Percentiles rank a stretch among this genome's conserved stretches.
Evolutionary conservation across 1,284 basidiomycete genomes (phyloP).

Genomic region (Microbotryum scabiosae): DNA sequence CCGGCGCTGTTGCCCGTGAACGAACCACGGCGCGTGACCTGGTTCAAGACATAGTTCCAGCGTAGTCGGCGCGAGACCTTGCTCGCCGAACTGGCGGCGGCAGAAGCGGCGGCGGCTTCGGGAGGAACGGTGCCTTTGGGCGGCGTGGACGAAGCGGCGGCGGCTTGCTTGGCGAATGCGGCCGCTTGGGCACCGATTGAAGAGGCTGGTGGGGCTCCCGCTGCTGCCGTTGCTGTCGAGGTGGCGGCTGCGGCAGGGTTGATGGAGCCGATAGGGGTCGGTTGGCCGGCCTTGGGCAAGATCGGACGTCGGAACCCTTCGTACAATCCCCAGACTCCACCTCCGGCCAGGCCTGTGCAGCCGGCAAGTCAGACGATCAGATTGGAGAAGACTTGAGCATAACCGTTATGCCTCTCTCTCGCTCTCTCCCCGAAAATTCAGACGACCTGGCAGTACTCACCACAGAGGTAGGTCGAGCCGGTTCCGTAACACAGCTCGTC

Average conservation of each 20-base stretch:
- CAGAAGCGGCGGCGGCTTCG: conserved; percentile 7
- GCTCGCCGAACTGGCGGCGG: conserved; percentile 20
- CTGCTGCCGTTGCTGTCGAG: conserved; percentile 12
- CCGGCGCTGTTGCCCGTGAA: conserved; percentile 98
- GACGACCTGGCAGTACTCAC: conserved; percentile 49
- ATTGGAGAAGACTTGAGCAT: neutral
- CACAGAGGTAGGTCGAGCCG: conserved; percentile 94
- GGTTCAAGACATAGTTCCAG: conserved; percentile 94
- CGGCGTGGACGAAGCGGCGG: conserved; percentile 16
- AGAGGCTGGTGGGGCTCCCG: conserved; percentile 23
- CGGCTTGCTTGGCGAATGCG: conserved; percentile 20
- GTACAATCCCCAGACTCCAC: conserved; percentile 89
- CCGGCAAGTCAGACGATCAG: conserved; percentile 45
- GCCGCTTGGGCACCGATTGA: conserved; percentile 26
- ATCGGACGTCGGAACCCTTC: conserved; percentile 68
- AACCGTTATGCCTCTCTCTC: neutral
- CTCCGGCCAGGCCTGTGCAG: conserved; percentile 73
- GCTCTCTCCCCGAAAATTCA: conserved; percentile 13
- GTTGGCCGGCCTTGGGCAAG: conserved; percentile 8
- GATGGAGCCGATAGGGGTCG: conserved; percentile 13
- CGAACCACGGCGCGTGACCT: conserved; percentile 88
- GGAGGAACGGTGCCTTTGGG: conserved; percentile 13
- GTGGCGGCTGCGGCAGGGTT: conserved; percentile 13
- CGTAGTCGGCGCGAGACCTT: conserved; percentile 53
- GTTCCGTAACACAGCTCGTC: conserved; percentile 99